phyloP scores from a whole-genome alignment of 345 rosid genomes.

The Eutrema yunnanense region DNA sequence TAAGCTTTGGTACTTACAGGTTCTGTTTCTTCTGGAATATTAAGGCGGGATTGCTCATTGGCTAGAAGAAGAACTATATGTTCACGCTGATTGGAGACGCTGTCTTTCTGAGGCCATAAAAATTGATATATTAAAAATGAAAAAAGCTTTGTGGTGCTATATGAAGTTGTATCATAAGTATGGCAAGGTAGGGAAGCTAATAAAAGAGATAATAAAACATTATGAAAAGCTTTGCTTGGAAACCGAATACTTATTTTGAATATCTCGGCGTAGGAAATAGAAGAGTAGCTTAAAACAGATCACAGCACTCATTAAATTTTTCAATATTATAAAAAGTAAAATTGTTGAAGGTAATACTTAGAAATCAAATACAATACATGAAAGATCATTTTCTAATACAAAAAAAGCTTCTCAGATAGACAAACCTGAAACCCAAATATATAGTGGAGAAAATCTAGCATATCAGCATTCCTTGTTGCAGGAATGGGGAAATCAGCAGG shows the following conservation, averaged over 20 bases:
- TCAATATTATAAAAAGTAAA: not conserved
- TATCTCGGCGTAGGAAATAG: not conserved
- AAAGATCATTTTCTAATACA: not conserved
- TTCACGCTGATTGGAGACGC: constrained; percentile 92
- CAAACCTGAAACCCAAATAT: constrained; percentile 96
- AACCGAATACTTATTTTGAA: not conserved
- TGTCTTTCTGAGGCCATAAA: constrained; percentile 65
- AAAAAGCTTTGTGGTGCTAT: not conserved
- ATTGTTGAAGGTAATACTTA: not conserved
- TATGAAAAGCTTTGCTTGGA: not conserved
- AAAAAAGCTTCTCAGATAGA: not conserved
- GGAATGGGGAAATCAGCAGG: constrained; percentile 70
- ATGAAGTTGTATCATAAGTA: not conserved
- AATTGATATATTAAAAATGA: constrained; percentile 8
- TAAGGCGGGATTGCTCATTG: constrained; percentile 86
- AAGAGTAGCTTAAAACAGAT: not conserved
- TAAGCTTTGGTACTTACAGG: constrained; percentile 50
- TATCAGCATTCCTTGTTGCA: constrained; percentile 60
- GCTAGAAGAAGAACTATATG: constrained; percentile 88
- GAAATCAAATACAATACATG: not conserved
- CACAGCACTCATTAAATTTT: not conserved
- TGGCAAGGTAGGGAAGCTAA: not conserved
- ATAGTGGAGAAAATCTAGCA: constrained; percentile 83
- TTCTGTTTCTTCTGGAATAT: constrained; percentile 56
- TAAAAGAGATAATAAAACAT: not conserved